Conservation (phyloP, 1,284 basidiomycete genomes). For the Ustilago trichophora region DNA sequence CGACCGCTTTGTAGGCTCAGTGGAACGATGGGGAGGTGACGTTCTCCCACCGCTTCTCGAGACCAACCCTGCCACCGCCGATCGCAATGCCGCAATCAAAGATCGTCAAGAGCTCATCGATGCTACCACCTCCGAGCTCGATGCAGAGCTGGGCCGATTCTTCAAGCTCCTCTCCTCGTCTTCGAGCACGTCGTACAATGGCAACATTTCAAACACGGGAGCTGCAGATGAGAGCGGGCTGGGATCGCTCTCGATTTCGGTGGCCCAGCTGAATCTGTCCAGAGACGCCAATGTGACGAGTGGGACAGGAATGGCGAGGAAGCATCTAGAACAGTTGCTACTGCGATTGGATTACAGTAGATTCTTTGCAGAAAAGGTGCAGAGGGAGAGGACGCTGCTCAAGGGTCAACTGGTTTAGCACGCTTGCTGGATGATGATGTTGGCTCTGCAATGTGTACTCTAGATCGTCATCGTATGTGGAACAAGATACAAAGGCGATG, state of each 20-base stretch:
- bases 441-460: no score
- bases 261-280: constrained; percentile 15
- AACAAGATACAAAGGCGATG: no score
- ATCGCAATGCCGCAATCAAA: not conserved
- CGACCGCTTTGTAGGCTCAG: constrained; percentile 78
- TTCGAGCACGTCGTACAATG: no score
- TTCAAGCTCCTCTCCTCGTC: constrained; percentile 32
- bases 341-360: constrained; percentile 86
- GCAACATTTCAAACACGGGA: not conserved
- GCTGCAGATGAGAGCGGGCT: constrained; percentile 22
- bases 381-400: constrained; percentile 11
- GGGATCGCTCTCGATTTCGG: constrained; percentile 25
- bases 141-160: constrained; percentile 17
- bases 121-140: constrained; percentile 77
- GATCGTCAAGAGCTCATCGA: constrained; percentile 74
- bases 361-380: constrained; percentile 71
- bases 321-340: constrained; percentile 82
- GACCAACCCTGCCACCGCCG: no score
- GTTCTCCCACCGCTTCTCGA: constrained; percentile 82
- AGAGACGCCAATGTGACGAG: constrained; percentile 1
- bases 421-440: constrained; percentile 2
- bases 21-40: constrained; percentile 92
- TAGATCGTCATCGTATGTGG: no score
- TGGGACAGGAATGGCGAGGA: constrained; percentile 69
- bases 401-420: constrained; percentile 8